Conservation (phyloP, 129 eudicot species). For the Flaveria robusta region DNA sequence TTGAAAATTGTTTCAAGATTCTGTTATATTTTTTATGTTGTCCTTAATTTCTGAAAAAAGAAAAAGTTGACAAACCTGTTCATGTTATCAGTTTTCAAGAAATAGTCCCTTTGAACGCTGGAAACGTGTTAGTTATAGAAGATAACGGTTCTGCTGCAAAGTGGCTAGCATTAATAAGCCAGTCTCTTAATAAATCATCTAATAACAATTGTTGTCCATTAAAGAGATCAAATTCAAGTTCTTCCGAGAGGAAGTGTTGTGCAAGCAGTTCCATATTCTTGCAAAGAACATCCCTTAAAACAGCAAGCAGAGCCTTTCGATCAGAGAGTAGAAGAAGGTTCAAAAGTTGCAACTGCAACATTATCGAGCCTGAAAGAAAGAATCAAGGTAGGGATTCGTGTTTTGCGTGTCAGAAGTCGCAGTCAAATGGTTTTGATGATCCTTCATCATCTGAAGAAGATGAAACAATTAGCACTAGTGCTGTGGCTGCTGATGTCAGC, state of each 20-base stretch:
- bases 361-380: slow-evolving; percentile 48
- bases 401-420: slow-evolving; percentile 53
- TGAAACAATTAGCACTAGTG: slow-evolving; percentile 33
- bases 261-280: slow-evolving; percentile 45
- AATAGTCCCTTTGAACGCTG: slow-evolving; percentile 76
- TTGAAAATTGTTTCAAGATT: slow-evolving; percentile 4
- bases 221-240: slow-evolving; percentile 32
- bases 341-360: slow-evolving; percentile 58
- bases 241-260: slow-evolving; percentile 35
- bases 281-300: slow-evolving; percentile 54
- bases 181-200: slow-evolving; percentile 48
- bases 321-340: slow-evolving; percentile 55
- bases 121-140: slow-evolving; percentile 64
- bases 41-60: neutral
- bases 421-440: slow-evolving; percentile 43
- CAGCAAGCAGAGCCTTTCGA: slow-evolving; percentile 54
- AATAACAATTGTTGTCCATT: slow-evolving; percentile 20
- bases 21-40: neutral
- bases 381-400: slow-evolving; percentile 54
- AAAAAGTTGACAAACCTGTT: neutral
- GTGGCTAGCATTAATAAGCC: slow-evolving; percentile 60
- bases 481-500: slow-evolving; percentile 37
- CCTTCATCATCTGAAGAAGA: slow-evolving; percentile 62
- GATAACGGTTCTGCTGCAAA: slow-evolving; percentile 70
- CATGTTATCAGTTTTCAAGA: slow-evolving; percentile 59